Conservation (phyloP, 2,329 filamentous ascomycete genomes). For the Monilinia laxa region DNA sequence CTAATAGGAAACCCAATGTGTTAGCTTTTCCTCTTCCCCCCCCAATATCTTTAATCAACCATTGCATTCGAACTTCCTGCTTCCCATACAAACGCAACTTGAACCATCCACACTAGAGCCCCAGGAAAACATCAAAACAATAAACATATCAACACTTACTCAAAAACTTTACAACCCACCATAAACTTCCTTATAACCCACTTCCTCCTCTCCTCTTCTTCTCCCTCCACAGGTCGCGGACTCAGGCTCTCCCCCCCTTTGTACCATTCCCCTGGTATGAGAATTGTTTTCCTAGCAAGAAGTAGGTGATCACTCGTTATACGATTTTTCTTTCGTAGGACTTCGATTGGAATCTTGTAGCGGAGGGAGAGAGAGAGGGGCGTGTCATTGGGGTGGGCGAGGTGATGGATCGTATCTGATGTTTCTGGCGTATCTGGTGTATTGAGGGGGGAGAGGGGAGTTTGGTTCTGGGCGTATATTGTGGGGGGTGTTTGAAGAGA, state of each 20-base stretch:
- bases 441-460: conserved; percentile 38
- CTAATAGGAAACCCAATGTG: conserved; percentile 42
- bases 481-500: not conserved
- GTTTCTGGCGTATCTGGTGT: conserved; percentile 28
- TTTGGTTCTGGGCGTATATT: conserved; percentile 37
- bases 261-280: conserved; percentile 71
- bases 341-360: conserved; percentile 65
- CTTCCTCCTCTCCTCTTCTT: conserved; percentile 71
- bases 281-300: conserved; percentile 63
- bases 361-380: conserved; percentile 67
- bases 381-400: conserved; percentile 67
- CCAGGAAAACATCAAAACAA: conserved; percentile 26
- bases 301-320: conserved; percentile 71
- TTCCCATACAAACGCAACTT: too few relatives aligned
- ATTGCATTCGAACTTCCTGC: not conserved
- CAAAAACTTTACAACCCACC: conserved; percentile 72
- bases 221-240: conserved; percentile 68
- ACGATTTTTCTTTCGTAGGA: conserved; percentile 65
- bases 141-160: too few relatives aligned
- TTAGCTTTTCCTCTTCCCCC: conserved; percentile 34
- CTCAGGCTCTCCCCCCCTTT: conserved; percentile 66
- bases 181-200: conserved; percentile 72
- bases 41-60: not conserved
- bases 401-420: conserved; percentile 72
- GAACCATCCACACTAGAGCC: not conserved